These are phyloP conservation scores for Phoma herbarum DNA, from an alignment of 2,329 filamentous ascomycete species.

Conservation along the genomic window DNA sequence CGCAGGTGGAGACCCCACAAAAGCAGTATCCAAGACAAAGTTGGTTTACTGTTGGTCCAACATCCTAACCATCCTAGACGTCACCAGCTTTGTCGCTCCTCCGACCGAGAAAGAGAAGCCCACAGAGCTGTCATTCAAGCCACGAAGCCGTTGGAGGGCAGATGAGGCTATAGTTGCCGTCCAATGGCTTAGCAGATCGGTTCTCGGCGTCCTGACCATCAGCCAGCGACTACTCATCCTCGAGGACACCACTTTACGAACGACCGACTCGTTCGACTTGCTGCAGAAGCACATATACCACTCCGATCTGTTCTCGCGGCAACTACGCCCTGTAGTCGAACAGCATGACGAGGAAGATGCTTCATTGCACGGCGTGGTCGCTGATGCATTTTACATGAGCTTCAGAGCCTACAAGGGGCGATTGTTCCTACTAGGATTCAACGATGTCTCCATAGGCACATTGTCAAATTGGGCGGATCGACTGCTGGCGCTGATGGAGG, in stretches of 20 bases:
- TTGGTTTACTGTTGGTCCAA: constrained; percentile 99
- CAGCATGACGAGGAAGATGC: constrained; percentile 85
- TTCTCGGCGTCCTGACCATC: constrained; percentile 89
- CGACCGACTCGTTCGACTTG: constrained; percentile 94
- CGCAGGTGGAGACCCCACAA: constrained; percentile 71
- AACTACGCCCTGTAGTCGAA: constrained; percentile 85
- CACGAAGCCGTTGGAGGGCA: constrained; percentile 88
- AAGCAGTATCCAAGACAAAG: constrained; percentile 80
- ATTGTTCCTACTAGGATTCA: constrained; percentile 91
- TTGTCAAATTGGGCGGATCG: constrained; percentile 98
- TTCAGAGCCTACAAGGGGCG: constrained; percentile 95
- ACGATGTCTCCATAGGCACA: constrained; percentile 88
- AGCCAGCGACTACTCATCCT: constrained; percentile 92
- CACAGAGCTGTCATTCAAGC: constrained; percentile 78
- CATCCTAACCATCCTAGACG: constrained; percentile 89
- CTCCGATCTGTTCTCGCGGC: constrained; percentile 85
- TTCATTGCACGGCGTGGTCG: constrained; percentile 93
- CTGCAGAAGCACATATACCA: constrained; percentile 94
- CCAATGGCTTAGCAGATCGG: constrained; percentile 95
- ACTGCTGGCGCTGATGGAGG: constrained; percentile 91
- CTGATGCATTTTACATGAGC: constrained; percentile 98
- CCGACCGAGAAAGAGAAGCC: constrained; percentile 78
- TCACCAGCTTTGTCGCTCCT: constrained; percentile 70
- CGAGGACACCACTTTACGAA: constrained; percentile 83
- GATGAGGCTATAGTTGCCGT: constrained; percentile 96